Percentiles rank a stretch among this genome's conserved stretches.
Conservation (phyloP, 2,329 filamentous ascomycete genomes). For the Pseudocercospora cruenta region DNA sequence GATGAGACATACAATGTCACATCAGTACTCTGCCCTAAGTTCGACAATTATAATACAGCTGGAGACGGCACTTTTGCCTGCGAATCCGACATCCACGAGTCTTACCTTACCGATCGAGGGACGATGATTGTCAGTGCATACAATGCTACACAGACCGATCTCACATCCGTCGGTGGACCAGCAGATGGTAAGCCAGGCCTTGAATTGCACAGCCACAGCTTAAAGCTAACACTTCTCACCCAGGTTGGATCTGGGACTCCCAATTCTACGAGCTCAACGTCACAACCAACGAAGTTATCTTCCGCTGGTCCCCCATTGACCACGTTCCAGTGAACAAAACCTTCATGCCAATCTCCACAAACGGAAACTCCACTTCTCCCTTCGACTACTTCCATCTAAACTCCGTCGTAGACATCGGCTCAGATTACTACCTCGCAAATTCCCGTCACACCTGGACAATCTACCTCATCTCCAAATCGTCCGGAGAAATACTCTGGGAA, state of each 20-base stretch:
- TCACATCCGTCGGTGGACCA: slow-evolving; percentile 40
- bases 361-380: slow-evolving; percentile 15
- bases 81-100: slow-evolving; percentile 42
- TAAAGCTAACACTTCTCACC: not conserved
- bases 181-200: slow-evolving; percentile 27
- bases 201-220: not conserved
- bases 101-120: slow-evolving; percentile 34
- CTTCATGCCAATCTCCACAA: slow-evolving; percentile 8
- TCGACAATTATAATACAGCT: slow-evolving; percentile 15
- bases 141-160: slow-evolving; percentile 38
- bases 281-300: slow-evolving; percentile 45
- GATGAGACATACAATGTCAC: slow-evolving; percentile 28
- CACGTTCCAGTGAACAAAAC: slow-evolving; percentile 34
- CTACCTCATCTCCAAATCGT: slow-evolving; percentile 25
- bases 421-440: slow-evolving; percentile 32
- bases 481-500: slow-evolving; percentile 30
- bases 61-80: slow-evolving; percentile 18
- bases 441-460: slow-evolving; percentile 31
- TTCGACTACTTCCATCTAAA: slow-evolving; percentile 38
- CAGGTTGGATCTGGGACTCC: slow-evolving; percentile 40
- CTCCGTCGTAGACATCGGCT: slow-evolving; percentile 27
- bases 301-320: slow-evolving; percentile 47
- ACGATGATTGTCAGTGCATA: slow-evolving; percentile 39
- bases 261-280: slow-evolving; percentile 51
- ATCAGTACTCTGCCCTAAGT: slow-evolving; percentile 18